A percentile compares a stretch with the other conserved stretches of the same genome.
Evolutionary conservation across 441 rosid species (phyloP).

Genomic region (Flueggea neowawraea): DNA sequence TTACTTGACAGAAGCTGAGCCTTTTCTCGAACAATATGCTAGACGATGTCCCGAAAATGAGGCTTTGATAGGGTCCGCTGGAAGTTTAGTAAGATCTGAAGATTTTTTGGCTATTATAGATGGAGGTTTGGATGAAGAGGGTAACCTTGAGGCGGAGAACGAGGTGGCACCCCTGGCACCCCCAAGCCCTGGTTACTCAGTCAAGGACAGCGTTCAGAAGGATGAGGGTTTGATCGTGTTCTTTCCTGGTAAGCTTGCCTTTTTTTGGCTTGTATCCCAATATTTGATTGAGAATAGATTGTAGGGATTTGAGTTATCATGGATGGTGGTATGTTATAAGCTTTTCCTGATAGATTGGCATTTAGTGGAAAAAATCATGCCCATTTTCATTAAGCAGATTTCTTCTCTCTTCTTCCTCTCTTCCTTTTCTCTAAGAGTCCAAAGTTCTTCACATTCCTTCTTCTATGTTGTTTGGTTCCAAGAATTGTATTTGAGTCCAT

Average conservation of each 20-base stretch:
- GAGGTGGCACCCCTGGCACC: conserved; percentile 47
- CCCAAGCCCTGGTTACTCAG: conserved; percentile 38
- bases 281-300: no score
- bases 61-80: conserved; percentile 88
- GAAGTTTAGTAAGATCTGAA: conserved; percentile 68
- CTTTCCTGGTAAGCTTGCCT: conserved; percentile 73
- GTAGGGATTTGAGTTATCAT: no score
- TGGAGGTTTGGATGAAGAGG: conserved; percentile 83
- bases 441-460: no score
- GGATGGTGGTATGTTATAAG: no score
- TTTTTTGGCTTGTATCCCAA: background rate
- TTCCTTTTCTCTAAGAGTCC: no score
- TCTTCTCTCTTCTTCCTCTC: no score
- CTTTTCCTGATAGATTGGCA: no score
- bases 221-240: conserved; percentile 81
- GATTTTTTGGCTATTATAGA: conserved; percentile 87
- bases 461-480: no score
- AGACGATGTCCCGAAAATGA: conserved; percentile 70
- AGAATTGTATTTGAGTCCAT: background rate
- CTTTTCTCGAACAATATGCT: conserved; percentile 87
- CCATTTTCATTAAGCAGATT: no score
- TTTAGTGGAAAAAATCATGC: no score
- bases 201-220: conserved; percentile 58
- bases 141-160: conserved; percentile 65
- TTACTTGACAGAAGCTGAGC: conserved; percentile 94